Base-by-base conservation (phyloP, 306 rosid genomes). In the Trifolium subterraneum region DNA sequence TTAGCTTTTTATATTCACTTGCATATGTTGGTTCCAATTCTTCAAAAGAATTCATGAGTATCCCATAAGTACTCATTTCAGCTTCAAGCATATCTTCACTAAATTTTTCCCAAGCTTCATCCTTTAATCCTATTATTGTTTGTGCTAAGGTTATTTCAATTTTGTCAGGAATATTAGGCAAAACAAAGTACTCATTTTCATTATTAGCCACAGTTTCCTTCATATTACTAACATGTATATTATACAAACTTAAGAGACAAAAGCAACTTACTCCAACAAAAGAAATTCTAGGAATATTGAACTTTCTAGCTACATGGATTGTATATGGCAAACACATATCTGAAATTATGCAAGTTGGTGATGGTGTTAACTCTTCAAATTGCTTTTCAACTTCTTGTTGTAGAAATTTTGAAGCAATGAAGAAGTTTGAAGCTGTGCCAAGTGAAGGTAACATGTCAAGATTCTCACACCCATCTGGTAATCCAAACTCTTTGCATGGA, bases 381-480 rank as follows among this genome's bases (percentile, higher is more conserved):
- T 82, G 25, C 2, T 74, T 71, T 15, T 87, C 89, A 3, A 31
- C 88, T 0, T 84, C 76, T 10, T 78, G 48, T 3, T 61, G 78
- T 2, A 85, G 76, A 65, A 69, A 18, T 25, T 13, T 64, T 0
- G 69, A 22, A 60, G 90, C 88, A 13, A 2, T 25, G 64, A 78
- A 82, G 65, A 90, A 82, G 1, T 10, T 27, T 1, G 18, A 0
- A 1, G 68, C 42, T 1, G n/a, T n/a, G 31, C 19, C 77, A 6
- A 69, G 65, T 20, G 93, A 83, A 79, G 90, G 86, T 9, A 90
- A 36, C 79, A 59, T 78, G 27, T 90, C 93, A 25, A 93, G 80
- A 82, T 86, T 90, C 69, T 93, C 98, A 25, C 83, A 90, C 23
- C 90, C 92, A 2, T 71, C 25, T 6, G 96, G 91, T 7, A 93